A percentile compares a stretch with the other conserved stretches of the same genome.
These are phyloP conservation scores for Rhizopogon parksii DNA, from an alignment of 1,284 basidiomycete genomes.

Conservation along the genomic window DNA sequence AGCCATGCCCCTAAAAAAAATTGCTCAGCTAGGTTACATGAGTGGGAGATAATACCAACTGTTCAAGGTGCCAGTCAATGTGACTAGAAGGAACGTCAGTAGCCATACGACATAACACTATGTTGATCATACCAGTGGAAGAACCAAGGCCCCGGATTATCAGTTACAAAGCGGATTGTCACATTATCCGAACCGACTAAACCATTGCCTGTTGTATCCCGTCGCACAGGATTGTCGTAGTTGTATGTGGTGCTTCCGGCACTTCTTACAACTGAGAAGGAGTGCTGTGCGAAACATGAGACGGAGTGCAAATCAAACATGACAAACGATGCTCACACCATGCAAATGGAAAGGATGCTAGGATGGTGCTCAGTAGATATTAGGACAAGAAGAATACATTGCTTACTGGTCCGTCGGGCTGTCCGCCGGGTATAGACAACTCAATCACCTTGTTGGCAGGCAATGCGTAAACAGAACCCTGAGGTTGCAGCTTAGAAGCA, in stretches of 20 bases:
- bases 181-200: slow-evolving; percentile 26
- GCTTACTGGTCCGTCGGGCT: slow-evolving; percentile 16
- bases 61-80: slow-evolving; percentile 23
- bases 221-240: slow-evolving; percentile 31
- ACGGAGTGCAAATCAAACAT: not conserved
- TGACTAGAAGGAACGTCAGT: slow-evolving; percentile 12
- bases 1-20: slow-evolving; percentile 29
- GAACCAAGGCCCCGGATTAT: slow-evolving; percentile 25
- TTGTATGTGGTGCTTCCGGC: slow-evolving; percentile 29
- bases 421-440: slow-evolving; percentile 25
- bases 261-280: slow-evolving; percentile 33
- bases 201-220: slow-evolving; percentile 29
- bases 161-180: slow-evolving; percentile 31
- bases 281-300: slow-evolving; percentile 23
- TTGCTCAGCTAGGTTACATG: not conserved
- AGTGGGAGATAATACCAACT: slow-evolving; percentile 6
- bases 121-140: slow-evolving; percentile 17
- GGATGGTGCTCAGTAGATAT: slow-evolving; percentile 7
- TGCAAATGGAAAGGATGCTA: slow-evolving; percentile 37
- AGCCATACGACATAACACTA: not conserved
- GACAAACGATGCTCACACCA: slow-evolving; percentile 23
- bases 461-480: slow-evolving; percentile 31
- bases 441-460: slow-evolving; percentile 34
- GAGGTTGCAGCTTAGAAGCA: slow-evolving; percentile 28
- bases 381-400: not conserved